Conservation (phyloP, 148 eudicot genomes). For the Amaranthus hypochondriacus region DNA sequence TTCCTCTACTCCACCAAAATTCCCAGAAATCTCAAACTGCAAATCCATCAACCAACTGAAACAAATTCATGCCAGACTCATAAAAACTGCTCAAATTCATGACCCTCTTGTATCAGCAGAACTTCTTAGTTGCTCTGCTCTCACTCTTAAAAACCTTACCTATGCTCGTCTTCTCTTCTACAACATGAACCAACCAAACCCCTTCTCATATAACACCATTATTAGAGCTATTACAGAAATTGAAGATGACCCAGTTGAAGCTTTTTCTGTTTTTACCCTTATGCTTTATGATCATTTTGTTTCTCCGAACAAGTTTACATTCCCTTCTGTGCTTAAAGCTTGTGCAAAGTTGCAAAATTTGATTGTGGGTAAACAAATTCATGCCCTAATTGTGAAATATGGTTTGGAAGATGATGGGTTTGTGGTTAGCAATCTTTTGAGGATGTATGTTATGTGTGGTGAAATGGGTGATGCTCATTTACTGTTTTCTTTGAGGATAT, state of each 20-base stretch:
- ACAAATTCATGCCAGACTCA: slow-evolving; percentile 54
- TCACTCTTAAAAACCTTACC: slow-evolving; percentile 30
- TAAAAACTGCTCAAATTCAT: slow-evolving; percentile 52
- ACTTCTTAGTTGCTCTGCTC: slow-evolving; percentile 40
- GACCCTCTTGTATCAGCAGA: slow-evolving; percentile 52
- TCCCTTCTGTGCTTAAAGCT: slow-evolving; percentile 56
- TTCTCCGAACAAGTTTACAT: slow-evolving; percentile 46
- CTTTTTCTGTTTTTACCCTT: slow-evolving; percentile 16
- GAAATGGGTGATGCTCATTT: slow-evolving; percentile 35
- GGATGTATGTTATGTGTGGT: slow-evolving; percentile 52
- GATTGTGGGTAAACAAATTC: slow-evolving; percentile 40
- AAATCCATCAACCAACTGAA: slow-evolving; percentile 32
- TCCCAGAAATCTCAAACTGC: slow-evolving; percentile 40
- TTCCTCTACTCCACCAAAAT: slow-evolving; percentile 6
- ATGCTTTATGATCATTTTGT: slow-evolving; percentile 26
- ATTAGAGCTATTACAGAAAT: slow-evolving; percentile 39
- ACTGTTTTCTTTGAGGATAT: slow-evolving; percentile 29
- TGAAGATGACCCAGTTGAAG: slow-evolving; percentile 29
- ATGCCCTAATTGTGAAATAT: slow-evolving; percentile 35
- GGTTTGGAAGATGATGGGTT: slow-evolving; percentile 47
- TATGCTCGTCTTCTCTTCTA: slow-evolving; percentile 33
- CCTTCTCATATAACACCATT: slow-evolving; percentile 47
- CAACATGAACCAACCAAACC: slow-evolving; percentile 31
- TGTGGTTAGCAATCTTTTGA: slow-evolving; percentile 50
- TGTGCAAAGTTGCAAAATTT: slow-evolving; percentile 29